Percentiles rank a stretch among this genome's conserved stretches.
phyloP scores from a whole-genome alignment of 441 rosid genomes.

The Bruguiera hainesii region DNA sequence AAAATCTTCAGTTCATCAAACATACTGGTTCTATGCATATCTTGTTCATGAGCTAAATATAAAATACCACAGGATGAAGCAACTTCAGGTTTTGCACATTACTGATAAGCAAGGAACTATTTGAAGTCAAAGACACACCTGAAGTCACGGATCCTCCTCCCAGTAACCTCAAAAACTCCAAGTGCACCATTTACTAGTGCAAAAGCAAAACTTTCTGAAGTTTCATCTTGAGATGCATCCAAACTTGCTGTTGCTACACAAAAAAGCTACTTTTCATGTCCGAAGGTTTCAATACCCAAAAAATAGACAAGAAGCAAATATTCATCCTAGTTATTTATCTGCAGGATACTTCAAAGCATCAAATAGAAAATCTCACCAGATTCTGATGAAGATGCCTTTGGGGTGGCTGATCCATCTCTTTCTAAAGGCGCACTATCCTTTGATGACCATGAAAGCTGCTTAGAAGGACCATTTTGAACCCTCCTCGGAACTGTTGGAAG shows the following conservation, averaged over 20 bases:
- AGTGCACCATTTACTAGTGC: slow-evolving; percentile 96
- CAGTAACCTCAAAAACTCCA: slow-evolving; percentile 98
- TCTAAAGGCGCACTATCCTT: slow-evolving; percentile 33
- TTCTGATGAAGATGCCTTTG: slow-evolving; percentile 53
- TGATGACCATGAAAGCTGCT: slow-evolving; percentile 42
- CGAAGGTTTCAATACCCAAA: not conserved
- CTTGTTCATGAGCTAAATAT: no score
- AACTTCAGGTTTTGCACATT: no score
- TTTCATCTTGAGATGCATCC: slow-evolving; percentile 70
- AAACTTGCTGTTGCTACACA: slow-evolving; percentile 45
- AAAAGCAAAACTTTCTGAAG: slow-evolving; percentile 93
- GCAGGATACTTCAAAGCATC: slow-evolving; percentile 11
- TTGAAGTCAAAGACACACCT: slow-evolving; percentile 42
- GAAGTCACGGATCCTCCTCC: slow-evolving; percentile 93
- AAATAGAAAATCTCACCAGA: slow-evolving; percentile 56
- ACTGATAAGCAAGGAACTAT: no score
- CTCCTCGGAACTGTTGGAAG: slow-evolving; percentile 96
- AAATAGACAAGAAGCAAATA: no score
- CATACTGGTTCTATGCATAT: no score
- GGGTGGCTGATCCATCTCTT: slow-evolving; percentile 52
- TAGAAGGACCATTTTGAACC: slow-evolving; percentile 53
- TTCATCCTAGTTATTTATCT: slow-evolving; percentile 17
- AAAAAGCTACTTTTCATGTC: slow-evolving; percentile 21
- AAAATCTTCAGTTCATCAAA: no score
- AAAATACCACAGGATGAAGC: no score